Base-by-base conservation (phyloP, 805 yeast species). In the Candida andamanensis region DNA sequence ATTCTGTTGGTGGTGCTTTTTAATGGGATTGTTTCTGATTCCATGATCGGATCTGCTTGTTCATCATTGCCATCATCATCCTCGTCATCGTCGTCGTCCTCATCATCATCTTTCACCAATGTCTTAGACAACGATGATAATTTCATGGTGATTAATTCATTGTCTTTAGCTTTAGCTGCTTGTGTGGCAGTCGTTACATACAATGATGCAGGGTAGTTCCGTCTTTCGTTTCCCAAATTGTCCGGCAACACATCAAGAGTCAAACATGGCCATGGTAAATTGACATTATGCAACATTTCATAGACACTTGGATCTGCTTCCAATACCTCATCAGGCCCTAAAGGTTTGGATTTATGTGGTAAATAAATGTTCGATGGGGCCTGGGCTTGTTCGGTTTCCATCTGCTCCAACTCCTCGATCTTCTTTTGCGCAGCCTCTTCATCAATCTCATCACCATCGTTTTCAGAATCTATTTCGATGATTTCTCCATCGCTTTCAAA, bases 251-350 rank as follows among this genome's bases (percentile, higher is more conserved):
- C 64, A 52, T 90, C 97, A 39, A 92, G 68, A 3, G 97, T 86
- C 53, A 92, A 63, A 62, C 97, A 87, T 9, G 98, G 97, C 97
- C 97, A 92, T 48, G 95, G 94, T 58, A 90, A 65, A 56, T 85
- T 85, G 38, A 90, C 85, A 48, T 84, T 85, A 58, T 92, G 98
- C 36, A 92, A 65, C 97, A 92, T 92, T 50, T 90, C 95, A 56
- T 92, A 92, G 3, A 90, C 96, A 6, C 87, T 68, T 27, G 95
- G 95, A 61, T 92, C 98, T 1, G 97, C 95, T 62, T 90, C 97
- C 52, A 92, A 69, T 9, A 83, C 94, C 64, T 92, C 97, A 62
- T 86, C 95, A 2, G 95, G 94, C 1, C 96, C 97, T 45, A 92
- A 69, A 5, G 96, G 96, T 48, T 76, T 78, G 17, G 92, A 80